Conservation (phyloP, 2,329 filamentous ascomycete species). For the Colletotrichum musicola region DNA sequence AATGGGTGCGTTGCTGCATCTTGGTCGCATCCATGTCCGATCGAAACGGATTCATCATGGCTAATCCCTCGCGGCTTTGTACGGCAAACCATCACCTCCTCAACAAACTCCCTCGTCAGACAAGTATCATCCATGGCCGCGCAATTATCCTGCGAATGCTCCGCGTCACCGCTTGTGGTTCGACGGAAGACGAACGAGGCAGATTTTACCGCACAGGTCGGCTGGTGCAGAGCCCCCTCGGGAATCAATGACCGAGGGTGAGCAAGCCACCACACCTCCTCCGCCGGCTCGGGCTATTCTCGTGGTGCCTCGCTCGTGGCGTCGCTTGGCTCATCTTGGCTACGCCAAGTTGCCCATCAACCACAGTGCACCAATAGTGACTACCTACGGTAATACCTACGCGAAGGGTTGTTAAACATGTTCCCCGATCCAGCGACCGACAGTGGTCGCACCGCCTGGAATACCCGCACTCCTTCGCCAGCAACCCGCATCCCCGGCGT, state of each 20-base stretch:
- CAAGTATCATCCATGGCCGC: slow-evolving; percentile 32
- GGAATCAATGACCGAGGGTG: slow-evolving; percentile 23
- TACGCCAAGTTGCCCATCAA: neutral
- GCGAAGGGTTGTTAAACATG: slow-evolving; percentile 1
- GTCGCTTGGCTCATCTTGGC: slow-evolving; percentile 31
- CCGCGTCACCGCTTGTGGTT: slow-evolving; percentile 1
- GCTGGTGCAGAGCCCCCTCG: neutral
- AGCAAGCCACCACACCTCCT: slow-evolving; percentile 12
- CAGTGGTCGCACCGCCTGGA: slow-evolving; percentile 25
- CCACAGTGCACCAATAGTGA: too few species aligned
- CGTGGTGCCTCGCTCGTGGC: slow-evolving; percentile 36
- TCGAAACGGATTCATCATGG: slow-evolving; percentile 28
- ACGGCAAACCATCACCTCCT: slow-evolving; percentile 18
- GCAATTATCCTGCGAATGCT: slow-evolving; percentile 3
- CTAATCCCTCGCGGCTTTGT: slow-evolving; percentile 3
- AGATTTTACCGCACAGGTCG: neutral
- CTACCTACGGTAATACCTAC: too few species aligned
- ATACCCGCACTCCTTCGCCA: slow-evolving; percentile 27
- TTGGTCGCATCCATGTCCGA: slow-evolving; percentile 34
- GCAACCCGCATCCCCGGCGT: neutral
- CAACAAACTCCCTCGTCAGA: slow-evolving; percentile 21
- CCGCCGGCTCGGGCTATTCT: slow-evolving; percentile 19
- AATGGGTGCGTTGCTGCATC: slow-evolving; percentile 14
- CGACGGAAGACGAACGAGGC: neutral
- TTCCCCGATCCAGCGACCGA: slow-evolving; percentile 23